These are phyloP conservation scores for Eremothecium sinecaudum DNA, from an alignment of 1,139 yeast genomes.

Conservation along the genomic window DNA sequence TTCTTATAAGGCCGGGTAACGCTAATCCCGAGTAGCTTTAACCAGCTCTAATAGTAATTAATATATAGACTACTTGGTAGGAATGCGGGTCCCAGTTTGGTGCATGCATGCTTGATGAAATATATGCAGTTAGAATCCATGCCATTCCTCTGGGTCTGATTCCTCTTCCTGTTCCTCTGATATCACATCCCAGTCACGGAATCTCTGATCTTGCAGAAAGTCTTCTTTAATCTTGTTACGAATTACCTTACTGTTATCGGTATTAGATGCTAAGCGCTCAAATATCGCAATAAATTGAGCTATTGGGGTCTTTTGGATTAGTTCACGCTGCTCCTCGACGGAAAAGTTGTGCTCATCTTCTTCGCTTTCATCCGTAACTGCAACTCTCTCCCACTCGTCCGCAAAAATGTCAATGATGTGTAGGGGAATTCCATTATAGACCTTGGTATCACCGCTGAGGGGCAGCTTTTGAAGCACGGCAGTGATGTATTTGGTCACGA, in stretches of 20 bases:
- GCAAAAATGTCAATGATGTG: constrained; percentile 77
- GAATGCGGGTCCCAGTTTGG: too few relatives aligned
- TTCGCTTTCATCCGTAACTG: constrained; percentile 39
- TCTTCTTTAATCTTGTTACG: constrained; percentile 59
- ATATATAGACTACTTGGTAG: too few relatives aligned
- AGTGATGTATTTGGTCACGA: constrained; percentile 38
- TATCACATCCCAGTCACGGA: constrained; percentile 54
- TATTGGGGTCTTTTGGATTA: constrained; percentile 45
- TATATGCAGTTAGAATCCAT: constrained; percentile 39
- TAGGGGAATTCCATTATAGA: constrained; percentile 71
- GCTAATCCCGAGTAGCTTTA: too few relatives aligned
- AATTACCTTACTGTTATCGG: constrained; percentile 49
- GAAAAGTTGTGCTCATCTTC: constrained; percentile 34
- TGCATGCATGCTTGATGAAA: too few relatives aligned
- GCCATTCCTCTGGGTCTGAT: constrained; percentile 41
- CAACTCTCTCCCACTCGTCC: constrained; percentile 70
- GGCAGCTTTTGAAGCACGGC: constrained; percentile 38
- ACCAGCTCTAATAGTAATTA: too few relatives aligned
- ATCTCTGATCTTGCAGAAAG: constrained; percentile 54
- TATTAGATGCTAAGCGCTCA: constrained; percentile 39
- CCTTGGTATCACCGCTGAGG: constrained; percentile 49
- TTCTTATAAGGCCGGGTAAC: too few relatives aligned
- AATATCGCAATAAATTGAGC: constrained; percentile 50
- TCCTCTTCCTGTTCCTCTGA: constrained; percentile 21
- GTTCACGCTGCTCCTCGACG: constrained; percentile 22